Evolutionary conservation across 1,284 basidiomycete genomes (phyloP), one percentile per base, ranked within the genome.

Genomic region (Tilletia setariae): DNA sequence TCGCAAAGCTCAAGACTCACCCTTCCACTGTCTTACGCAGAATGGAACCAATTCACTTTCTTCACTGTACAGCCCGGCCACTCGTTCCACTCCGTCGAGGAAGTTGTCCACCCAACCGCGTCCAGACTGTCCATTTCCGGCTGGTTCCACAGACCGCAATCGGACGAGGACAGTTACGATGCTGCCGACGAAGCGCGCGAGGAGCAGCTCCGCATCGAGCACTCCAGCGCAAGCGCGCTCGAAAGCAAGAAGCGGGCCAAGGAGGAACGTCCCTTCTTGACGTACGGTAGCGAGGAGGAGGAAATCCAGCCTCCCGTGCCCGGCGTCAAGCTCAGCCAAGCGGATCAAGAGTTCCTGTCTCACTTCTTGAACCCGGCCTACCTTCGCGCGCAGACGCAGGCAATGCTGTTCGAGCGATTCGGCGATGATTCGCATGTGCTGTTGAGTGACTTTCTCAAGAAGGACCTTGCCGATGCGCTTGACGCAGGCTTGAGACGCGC

Each of bases 11-110:
- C 8, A 51, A 21, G 7, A 9, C 49, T 51, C 21, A 53, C 15
- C 11, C 23, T 16, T n/a, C 19, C 2, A 21, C 30, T 68, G 35
- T 2, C 40, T 23, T 66, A 21, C 21, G 8, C 19, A 15, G 90
- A 90, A 75, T 98, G 94, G 93, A 96, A 97, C 79, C 94, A 98
- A 76, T 94, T 97, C 79, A 89, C 96, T 49, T 93, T 98, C 84
- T 98, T 98, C 83, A 91, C 90, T 90, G 85, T 93, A 85, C 86
- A 87, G 75, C 87, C 87, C 0, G 92, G 95, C 0, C 87, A 88
- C 82, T 97, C 93, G 78, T 98, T 98, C 85, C 95, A 98, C 84
- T 92, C 93, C 0, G 95, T 98, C 7, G 92, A 98, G 80, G 95
- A 98, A 83, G 95, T 98, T 25, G 76, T 77, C 25, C 73, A 77